A percentile compares a stretch with the other conserved stretches of the same genome.
Conservation (phyloP, 768 basidiomycete species). For the Polyporus arcularius region DNA sequence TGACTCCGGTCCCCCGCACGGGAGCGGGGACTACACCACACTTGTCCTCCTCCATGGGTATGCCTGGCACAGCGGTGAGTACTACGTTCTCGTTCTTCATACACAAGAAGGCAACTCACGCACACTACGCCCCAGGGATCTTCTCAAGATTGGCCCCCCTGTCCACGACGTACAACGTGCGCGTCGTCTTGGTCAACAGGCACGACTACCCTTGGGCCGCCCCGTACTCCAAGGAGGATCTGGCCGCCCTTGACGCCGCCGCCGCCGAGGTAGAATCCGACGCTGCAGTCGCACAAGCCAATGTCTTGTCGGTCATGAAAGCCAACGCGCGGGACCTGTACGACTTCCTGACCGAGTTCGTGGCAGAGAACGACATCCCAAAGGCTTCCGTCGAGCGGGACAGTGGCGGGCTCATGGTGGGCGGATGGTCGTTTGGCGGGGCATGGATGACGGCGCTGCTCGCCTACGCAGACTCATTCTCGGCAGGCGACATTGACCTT, state of each 20-base stretch:
- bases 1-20: slow-evolving; percentile 4
- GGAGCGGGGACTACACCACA: slow-evolving; percentile 1
- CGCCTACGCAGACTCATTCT: not conserved
- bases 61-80: slow-evolving; percentile 21
- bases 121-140: not conserved
- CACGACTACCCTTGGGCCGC: slow-evolving; percentile 28
- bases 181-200: slow-evolving; percentile 26
- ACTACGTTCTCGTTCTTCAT: not conserved
- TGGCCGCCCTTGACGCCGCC: not conserved
- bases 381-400: not conserved
- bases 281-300: slow-evolving; percentile 20
- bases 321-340: slow-evolving; percentile 37
- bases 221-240: slow-evolving; percentile 19
- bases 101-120: not conserved
- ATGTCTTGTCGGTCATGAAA: slow-evolving; percentile 21
- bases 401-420: slow-evolving; percentile 15
- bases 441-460: not conserved
- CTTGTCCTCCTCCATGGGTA: slow-evolving; percentile 2
- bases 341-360: slow-evolving; percentile 35
- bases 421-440: slow-evolving; percentile 13
- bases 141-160: slow-evolving; percentile 13
- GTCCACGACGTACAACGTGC: slow-evolving; percentile 19
- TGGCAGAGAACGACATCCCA: slow-evolving; percentile 32
- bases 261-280: not conserved
- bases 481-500: not conserved